A percentile compares a stretch with the other conserved stretches of the same genome.
Evolutionary conservation across 2,329 filamentous ascomycete genomes (phyloP).

Genomic region (Septoria linicola): DNA sequence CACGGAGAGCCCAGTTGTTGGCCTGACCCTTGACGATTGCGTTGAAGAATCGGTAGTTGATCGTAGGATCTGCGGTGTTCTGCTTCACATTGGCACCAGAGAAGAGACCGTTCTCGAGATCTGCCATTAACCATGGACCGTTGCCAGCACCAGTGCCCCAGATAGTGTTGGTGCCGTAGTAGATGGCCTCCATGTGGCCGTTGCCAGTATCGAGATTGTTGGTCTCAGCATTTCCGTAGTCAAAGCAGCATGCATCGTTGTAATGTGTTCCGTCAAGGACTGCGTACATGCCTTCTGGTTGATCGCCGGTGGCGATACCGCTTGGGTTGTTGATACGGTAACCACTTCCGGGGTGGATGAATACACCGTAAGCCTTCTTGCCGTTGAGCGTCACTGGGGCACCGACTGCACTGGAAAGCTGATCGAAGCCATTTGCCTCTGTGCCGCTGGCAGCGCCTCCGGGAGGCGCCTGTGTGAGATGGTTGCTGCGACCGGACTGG

Average conservation of each 20-base stretch:
- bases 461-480: constrained; percentile 61
- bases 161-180: constrained; percentile 56
- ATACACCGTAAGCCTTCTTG: constrained; percentile 63
- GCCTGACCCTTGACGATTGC: constrained; percentile 57
- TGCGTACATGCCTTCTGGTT: constrained; percentile 60
- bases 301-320: constrained; percentile 57
- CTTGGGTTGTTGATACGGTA: constrained; percentile 59
- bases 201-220: constrained; percentile 52
- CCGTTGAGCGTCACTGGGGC: constrained; percentile 60
- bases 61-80: constrained; percentile 55
- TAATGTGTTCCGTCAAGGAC: constrained; percentile 61
- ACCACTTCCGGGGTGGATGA: constrained; percentile 60
- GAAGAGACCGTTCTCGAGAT: constrained; percentile 67
- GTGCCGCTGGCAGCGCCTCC: constrained; percentile 58
- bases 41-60: constrained; percentile 58
- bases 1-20: constrained; percentile 60
- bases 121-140: constrained; percentile 68
- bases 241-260: constrained; percentile 55
- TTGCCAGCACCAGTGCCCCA: constrained; percentile 59
- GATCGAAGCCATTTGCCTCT: constrained; percentile 58
- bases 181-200: constrained; percentile 69
- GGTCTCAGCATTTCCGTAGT: constrained; percentile 47
- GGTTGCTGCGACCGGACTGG: constrained; percentile 61
- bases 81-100: constrained; percentile 50
- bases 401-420: constrained; percentile 58